phyloP scores from a whole-genome alignment of 306 rosid species.

The Leucaena leucocephala region DNA sequence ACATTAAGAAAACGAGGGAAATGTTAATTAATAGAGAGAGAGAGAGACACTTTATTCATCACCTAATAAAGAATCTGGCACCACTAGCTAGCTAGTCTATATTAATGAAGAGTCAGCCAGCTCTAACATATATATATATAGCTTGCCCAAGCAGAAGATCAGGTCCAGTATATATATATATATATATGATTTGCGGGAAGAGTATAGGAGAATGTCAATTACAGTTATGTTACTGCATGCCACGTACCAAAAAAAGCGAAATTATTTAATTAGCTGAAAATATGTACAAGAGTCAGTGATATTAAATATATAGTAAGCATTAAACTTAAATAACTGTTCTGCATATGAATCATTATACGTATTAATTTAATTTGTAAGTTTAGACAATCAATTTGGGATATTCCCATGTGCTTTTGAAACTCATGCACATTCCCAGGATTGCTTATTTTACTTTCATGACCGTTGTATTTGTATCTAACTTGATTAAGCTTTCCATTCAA shows the following conservation, averaged over 20 bases:
- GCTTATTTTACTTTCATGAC: neutral
- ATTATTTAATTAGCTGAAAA: neutral
- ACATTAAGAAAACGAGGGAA: constrained; percentile 20
- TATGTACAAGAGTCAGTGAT: too few relatives aligned
- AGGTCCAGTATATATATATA: neutral
- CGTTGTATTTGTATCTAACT: neutral
- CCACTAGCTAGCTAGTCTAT: neutral
- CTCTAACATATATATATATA: neutral
- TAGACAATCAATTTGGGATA: neutral
- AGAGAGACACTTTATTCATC: neutral
- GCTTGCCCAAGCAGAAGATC: constrained; percentile 18
- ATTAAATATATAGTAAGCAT: neutral
- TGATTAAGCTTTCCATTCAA: neutral
- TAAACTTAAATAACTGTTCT: neutral
- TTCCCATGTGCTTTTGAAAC: neutral
- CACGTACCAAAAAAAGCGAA: neutral
- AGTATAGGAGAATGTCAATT: neutral
- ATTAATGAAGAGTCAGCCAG: neutral
- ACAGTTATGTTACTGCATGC: neutral
- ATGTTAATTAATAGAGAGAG: neutral
- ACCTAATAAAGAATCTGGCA: neutral
- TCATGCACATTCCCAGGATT: neutral
- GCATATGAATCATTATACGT: neutral
- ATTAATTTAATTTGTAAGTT: neutral
- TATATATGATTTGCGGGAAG: neutral